These are phyloP conservation scores for Myrmaecium sp. DNA, from an alignment of 2,329 filamentous ascomycete genomes.

Conservation along the genomic window DNA sequence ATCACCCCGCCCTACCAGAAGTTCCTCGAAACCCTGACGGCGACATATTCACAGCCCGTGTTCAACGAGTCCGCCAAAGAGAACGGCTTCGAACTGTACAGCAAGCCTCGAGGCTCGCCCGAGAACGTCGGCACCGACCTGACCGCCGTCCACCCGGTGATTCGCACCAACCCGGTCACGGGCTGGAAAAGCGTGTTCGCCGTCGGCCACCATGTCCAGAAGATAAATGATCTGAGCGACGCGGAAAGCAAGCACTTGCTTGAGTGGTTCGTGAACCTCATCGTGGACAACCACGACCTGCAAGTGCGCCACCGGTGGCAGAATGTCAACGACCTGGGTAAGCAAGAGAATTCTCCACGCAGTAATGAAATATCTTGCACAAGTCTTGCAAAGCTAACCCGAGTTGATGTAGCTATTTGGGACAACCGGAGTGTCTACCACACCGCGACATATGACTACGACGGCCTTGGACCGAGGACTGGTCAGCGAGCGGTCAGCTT, in stretches of 20 bases:
- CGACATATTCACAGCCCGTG: conserved; percentile 28
- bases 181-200: conserved; percentile 36
- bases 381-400: not conserved
- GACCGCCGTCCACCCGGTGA: conserved; percentile 32
- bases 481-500: conserved; percentile 37
- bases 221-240: conserved; percentile 19
- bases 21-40: conserved; percentile 30
- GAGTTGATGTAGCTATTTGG: conserved; percentile 35
- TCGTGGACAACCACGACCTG: conserved; percentile 22
- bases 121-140: conserved; percentile 31
- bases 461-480: conserved; percentile 31
- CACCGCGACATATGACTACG: conserved; percentile 43
- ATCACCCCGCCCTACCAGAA: conserved; percentile 31
- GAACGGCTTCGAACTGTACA: conserved; percentile 24
- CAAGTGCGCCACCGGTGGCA: conserved; percentile 25
- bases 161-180: conserved; percentile 40
- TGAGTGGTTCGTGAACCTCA: conserved; percentile 14
- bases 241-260: conserved; percentile 20
- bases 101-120: conserved; percentile 27
- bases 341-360: conserved; percentile 2
- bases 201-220: conserved; percentile 14
- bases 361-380: not conserved
- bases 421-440: conserved; percentile 42
- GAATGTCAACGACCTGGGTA: conserved; percentile 19
- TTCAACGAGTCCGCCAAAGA: conserved; percentile 21